phyloP scores from a whole-genome alignment of 2,329 filamentous ascomycete species.

The Orbilia quercus region DNA sequence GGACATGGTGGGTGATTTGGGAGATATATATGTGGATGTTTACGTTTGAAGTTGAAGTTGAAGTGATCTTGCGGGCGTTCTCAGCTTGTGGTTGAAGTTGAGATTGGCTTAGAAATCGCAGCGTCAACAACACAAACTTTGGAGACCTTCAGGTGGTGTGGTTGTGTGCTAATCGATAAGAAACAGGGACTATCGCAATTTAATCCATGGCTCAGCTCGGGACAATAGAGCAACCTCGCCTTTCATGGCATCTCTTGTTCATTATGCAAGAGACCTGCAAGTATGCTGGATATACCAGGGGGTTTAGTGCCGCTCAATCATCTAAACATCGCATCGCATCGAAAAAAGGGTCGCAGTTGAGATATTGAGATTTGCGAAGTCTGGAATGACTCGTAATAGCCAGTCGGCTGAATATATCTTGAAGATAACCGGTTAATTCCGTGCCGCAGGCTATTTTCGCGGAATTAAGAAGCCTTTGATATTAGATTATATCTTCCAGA shows the following conservation, averaged over 20 bases:
- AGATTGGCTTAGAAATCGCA: background rate
- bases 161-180: slow-evolving; percentile 43
- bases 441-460: background rate
- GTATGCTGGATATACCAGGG: too few relatives aligned
- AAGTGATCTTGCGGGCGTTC: slow-evolving; percentile 1
- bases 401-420: slow-evolving; percentile 23
- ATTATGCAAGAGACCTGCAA: too few relatives aligned
- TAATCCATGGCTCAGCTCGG: too few relatives aligned
- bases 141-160: slow-evolving; percentile 7
- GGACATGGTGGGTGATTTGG: slow-evolving; percentile 61
- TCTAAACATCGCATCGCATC: too few relatives aligned
- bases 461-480: background rate
- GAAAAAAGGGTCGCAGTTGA: too few relatives aligned
- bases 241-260: too few relatives aligned
- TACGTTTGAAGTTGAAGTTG: slow-evolving; percentile 8
- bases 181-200: too few relatives aligned
- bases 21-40: background rate
- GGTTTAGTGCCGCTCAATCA: too few relatives aligned
- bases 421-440: background rate
- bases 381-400: background rate
- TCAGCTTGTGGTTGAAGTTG: background rate
- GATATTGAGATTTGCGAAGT: background rate
- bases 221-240: too few relatives aligned
- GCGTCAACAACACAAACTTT: slow-evolving; percentile 19
- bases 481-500: background rate